Conservation (phyloP, 495 filamentous ascomycete genomes). For the Lasiosphaeris hirsuta region DNA sequence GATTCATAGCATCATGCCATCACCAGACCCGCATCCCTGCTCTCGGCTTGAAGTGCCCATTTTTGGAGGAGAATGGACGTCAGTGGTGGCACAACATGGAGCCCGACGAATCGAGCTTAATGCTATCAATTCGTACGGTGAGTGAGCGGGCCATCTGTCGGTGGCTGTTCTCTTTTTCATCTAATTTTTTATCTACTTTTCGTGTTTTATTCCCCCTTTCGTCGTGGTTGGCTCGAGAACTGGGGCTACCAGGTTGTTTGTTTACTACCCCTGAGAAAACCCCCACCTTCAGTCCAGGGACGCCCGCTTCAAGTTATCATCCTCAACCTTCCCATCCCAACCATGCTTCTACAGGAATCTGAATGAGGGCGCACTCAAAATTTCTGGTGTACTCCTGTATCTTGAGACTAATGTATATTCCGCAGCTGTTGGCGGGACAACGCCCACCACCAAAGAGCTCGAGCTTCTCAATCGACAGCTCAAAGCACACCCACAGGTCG, state of each 20-base stretch:
- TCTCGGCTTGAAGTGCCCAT: conserved; percentile 39
- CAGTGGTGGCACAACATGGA: conserved; percentile 23
- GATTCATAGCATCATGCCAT: too few relatives aligned
- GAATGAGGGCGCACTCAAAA: too few relatives aligned
- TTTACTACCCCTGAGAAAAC: background rate
- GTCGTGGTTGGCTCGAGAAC: too few relatives aligned
- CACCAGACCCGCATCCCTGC: too few relatives aligned
- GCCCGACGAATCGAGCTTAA: conserved; percentile 42
- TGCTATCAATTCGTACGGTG: conserved; percentile 36
- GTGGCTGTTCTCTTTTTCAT: background rate
- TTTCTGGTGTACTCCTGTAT: too few relatives aligned
- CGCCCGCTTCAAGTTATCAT: background rate
- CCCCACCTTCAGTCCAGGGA: background rate
- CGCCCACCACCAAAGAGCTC: conserved; percentile 30
- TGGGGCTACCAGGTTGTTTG: background rate
- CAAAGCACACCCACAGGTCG: conserved; percentile 18
- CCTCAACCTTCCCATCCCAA: background rate
- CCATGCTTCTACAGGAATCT: too few relatives aligned
- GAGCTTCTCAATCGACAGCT: conserved; percentile 6
- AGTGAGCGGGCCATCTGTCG: background rate
- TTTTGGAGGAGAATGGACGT: conserved; percentile 32
- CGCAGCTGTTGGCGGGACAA: conserved; percentile 34
- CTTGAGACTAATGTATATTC: too few relatives aligned
- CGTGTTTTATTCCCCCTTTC: background rate
- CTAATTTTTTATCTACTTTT: background rate